Evolutionary conservation across 371 early-diverging fungal species (phyloP), one percentile per base, ranked within the genome.

Genomic region (Lichtheimia ornata): DNA sequence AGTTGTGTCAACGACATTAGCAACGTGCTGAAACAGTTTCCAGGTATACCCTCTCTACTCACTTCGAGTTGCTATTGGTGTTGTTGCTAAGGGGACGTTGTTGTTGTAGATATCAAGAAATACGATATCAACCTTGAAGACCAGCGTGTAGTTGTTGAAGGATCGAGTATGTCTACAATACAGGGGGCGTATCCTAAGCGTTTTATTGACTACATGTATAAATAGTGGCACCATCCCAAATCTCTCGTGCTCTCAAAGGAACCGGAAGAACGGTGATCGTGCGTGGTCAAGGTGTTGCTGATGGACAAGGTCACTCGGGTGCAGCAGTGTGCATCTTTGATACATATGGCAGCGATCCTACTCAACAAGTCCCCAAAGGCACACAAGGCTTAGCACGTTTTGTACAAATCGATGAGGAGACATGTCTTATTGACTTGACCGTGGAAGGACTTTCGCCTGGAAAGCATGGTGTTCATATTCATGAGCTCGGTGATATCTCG

Each of bases 301-400:
- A 84, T 57, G 88, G 85, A 56, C 77, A 70, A 57, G 71, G 69
- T 1, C 70, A 74, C 51, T 76, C 87, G 17, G 92, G 92, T 22
- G 94, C 95, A 2, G 95, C 94, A 12, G 95, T 95, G 4, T 92
- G 93, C 61, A 94, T 95, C 22, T 88, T 95, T 61, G 94, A 95
- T 49, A 81, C 77, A 44, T 81, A 74, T 30, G 75, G 75, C 25
- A 65, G 74, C 18, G 69, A 79, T 54, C 69, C 81, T 62, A 63
- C 66, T 53, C 53, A 42, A 7, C 50, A 40, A 5, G 27, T 74
- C 1, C 76, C 86, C 5, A 83, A 83, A 5, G 77, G 75, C 22
- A 80, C 72, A 5, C 67, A 79, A n/a, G 95, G 95, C 0, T 77
- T 95, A 18, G 94, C 89, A 9, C 84, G 95, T 11, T 84, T 95